phyloP scores from a whole-genome alignment of 495 filamentous ascomycete species.

The Thermothielavioides terrestris region DNA sequence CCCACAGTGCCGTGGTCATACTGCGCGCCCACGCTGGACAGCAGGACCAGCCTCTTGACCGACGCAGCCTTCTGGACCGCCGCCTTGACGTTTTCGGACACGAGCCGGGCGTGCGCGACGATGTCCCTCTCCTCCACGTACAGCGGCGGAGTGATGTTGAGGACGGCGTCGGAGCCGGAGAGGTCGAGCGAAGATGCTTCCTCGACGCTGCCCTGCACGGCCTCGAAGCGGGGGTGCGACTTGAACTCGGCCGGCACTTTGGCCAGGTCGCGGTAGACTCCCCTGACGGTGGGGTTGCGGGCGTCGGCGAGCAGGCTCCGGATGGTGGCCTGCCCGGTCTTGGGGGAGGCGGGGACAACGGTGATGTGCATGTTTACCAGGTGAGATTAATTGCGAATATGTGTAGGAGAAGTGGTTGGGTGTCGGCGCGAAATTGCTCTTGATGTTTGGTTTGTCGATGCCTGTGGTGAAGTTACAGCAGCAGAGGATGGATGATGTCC shows the following conservation, averaged over 20 bases:
- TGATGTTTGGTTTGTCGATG: too few species aligned
- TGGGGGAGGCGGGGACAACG: conserved; percentile 17
- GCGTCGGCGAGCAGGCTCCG: conserved; percentile 15
- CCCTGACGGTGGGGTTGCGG: conserved; percentile 9
- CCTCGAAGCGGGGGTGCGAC: conserved; percentile 15
- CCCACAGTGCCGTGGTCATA: conserved; percentile 17
- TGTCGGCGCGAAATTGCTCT: too few species aligned
- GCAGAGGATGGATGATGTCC: too few species aligned
- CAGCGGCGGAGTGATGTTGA: conserved; percentile 16
- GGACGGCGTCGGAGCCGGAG: conserved; percentile 10
- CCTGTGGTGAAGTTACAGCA: too few species aligned
- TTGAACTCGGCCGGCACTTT: conserved; percentile 16
- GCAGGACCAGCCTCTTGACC: conserved; percentile 16
- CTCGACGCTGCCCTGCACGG: conserved; percentile 17
- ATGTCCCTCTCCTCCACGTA: conserved; percentile 8
- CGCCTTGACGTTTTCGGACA: conserved; percentile 17
- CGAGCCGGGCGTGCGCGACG: conserved; percentile 5
- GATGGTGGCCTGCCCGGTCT: conserved; percentile 19
- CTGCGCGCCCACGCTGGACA: conserved; percentile 20
- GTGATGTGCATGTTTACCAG: conserved; percentile 16
- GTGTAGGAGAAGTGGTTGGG: background rate
- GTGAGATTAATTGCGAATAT: background rate
- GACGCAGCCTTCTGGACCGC: conserved; percentile 11
- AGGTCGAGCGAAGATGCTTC: conserved; percentile 13
- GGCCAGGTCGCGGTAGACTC: conserved; percentile 17